phyloP scores from a whole-genome alignment of 2,329 filamentous ascomycete genomes.

The Alternaria ventricosa region DNA sequence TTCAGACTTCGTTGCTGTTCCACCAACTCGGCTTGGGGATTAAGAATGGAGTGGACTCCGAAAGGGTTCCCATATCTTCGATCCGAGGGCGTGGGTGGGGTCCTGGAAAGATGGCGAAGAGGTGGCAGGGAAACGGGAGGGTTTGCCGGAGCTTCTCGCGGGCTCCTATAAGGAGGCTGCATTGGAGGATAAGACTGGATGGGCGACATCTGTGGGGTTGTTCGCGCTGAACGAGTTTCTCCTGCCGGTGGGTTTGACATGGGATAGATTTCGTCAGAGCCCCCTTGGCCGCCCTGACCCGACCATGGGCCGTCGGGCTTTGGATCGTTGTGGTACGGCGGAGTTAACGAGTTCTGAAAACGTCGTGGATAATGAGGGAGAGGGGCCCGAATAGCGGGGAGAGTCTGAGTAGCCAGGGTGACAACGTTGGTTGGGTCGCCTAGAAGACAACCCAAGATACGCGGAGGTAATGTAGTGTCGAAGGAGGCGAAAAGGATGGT shows the following conservation, averaged over 20 bases:
- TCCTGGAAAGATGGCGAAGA: constrained; percentile 42
- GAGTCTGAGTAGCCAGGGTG: constrained; percentile 49
- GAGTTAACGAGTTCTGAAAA: constrained; percentile 40
- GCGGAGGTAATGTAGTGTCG: background rate
- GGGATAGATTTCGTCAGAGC: constrained; percentile 38
- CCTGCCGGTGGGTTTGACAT: constrained; percentile 38
- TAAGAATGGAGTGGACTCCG: constrained; percentile 56
- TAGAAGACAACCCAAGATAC: constrained; percentile 34
- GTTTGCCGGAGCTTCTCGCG: constrained; percentile 24
- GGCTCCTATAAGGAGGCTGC: constrained; percentile 32
- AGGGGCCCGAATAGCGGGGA: constrained; percentile 42
- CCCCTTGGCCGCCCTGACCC: constrained; percentile 35
- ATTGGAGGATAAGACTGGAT: constrained; percentile 31
- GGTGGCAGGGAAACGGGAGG: constrained; percentile 41
- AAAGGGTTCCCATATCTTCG: constrained; percentile 44
- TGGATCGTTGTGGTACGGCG: constrained; percentile 39
- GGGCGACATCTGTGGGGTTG: constrained; percentile 38
- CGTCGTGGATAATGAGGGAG: constrained; percentile 42
- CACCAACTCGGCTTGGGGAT: constrained; percentile 49
- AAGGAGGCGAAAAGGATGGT: background rate
- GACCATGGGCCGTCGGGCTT: constrained; percentile 47
- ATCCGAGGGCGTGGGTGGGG: constrained; percentile 43
- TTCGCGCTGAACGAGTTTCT: constrained; percentile 33
- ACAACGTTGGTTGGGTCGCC: constrained; percentile 30
- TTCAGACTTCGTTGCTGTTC: constrained; percentile 42